Percentiles rank a stretch among this genome's conserved stretches.
phyloP scores from a whole-genome alignment of 257 asterid genomes.

The Solanum sitiens region DNA sequence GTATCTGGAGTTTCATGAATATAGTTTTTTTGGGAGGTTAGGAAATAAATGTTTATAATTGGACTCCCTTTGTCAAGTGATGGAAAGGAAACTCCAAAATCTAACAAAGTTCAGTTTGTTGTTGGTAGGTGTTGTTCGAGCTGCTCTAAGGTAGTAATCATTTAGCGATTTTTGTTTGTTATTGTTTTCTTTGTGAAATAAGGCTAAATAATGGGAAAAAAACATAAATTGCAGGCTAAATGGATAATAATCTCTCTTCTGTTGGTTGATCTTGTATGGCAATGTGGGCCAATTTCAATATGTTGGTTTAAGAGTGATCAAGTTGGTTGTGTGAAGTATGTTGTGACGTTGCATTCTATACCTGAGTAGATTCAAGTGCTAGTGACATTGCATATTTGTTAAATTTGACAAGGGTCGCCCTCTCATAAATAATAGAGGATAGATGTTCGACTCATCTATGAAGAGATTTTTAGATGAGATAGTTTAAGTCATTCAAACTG shows the following conservation, averaged over 20 bases:
- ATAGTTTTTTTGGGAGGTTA: slow-evolving; percentile 4
- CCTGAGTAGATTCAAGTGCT: neutral
- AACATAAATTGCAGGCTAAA: neutral
- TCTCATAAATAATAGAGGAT: neutral
- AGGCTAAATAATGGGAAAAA: neutral
- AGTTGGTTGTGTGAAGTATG: neutral
- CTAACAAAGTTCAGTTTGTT: slow-evolving; percentile 79
- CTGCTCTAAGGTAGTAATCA: slow-evolving; percentile 57
- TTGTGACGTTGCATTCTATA: neutral
- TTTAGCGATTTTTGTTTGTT: neutral
- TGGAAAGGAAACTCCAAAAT: slow-evolving; percentile 68
- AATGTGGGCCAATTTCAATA: neutral
- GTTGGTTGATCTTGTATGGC: neutral
- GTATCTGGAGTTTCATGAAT: neutral
- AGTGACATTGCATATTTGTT: neutral
- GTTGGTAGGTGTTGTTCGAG: slow-evolving; percentile 81
- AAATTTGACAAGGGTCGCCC: neutral
- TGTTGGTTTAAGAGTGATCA: neutral
- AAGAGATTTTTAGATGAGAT: neutral
- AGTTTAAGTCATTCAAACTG: neutral
- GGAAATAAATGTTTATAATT: slow-evolving; percentile 41
- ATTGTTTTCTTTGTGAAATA: neutral
- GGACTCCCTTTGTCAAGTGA: slow-evolving; percentile 47
- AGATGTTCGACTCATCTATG: neutral
- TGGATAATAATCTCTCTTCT: neutral